These are phyloP conservation scores for Apiotrichum brassicae DNA, from an alignment of 1,284 basidiomycete genomes.

Conservation along the genomic window DNA sequence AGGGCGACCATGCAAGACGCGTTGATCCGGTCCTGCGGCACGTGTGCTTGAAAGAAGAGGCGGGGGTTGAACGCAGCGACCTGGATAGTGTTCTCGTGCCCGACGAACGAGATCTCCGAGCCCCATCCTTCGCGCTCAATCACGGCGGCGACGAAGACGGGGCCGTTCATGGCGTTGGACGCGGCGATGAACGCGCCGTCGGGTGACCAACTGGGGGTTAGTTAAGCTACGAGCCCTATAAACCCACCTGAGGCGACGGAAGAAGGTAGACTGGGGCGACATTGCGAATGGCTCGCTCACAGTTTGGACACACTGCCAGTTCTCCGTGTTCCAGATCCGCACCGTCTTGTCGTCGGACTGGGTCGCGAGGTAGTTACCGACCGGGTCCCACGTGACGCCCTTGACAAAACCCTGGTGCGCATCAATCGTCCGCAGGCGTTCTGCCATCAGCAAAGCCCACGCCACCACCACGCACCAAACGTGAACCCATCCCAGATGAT, in stretches of 20 bases:
- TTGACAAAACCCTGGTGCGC: conserved; percentile 96
- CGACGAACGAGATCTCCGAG: conserved; percentile 85
- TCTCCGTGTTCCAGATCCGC: conserved; percentile 91
- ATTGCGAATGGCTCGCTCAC: conserved; percentile 85
- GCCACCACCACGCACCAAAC: conserved; percentile 55
- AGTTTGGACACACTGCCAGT: conserved; percentile 80
- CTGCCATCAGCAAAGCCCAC: conserved; percentile 45
- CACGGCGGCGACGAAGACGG: conserved; percentile 94
- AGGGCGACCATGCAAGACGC: conserved; percentile 64
- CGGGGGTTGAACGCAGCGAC: conserved; percentile 92
- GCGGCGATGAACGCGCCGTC: conserved; percentile 97
- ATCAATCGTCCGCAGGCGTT: conserved; percentile 73
- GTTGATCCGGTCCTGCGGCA: conserved; percentile 24
- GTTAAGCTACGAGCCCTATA: neutral
- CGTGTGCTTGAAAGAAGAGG: conserved; percentile 69
- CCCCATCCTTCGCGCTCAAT: conserved; percentile 82
- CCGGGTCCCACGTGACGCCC: conserved; percentile 96
- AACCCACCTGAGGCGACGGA: conserved; percentile 74
- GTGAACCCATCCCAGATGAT: conserved; percentile 88
- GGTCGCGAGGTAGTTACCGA: conserved; percentile 93
- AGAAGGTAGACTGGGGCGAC: conserved; percentile 93
- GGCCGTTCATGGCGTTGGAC: conserved; percentile 95
- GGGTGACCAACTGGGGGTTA: conserved; percentile 76
- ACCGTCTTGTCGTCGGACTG: conserved; percentile 92
- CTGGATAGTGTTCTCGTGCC: conserved; percentile 96